Base-by-base conservation (phyloP, 1,284 basidiomycete species). In the Agroathelia rolfsii region DNA sequence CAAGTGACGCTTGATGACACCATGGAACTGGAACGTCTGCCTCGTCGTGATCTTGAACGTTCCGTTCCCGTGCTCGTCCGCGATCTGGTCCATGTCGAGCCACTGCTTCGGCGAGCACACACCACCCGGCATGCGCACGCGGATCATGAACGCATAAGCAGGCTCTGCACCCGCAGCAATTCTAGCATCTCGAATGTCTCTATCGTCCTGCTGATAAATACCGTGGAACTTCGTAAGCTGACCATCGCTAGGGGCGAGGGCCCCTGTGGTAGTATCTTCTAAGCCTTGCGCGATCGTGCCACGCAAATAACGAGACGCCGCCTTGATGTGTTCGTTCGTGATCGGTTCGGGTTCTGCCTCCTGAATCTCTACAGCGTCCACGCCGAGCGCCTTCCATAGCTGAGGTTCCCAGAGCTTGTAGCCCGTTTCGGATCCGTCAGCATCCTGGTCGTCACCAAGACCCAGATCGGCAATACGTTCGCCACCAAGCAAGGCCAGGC, bases 21-120 rank as follows among this genome's bases (percentile, higher is more conserved):
- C 94, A 60, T 99, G 94, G 73, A 96, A 98, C 64, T 99, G 94
- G 79, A 97, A 97, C n/a, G 95, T 98, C 61, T 93, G 81, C 41
- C 94, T 72, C 17, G 95, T 99, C 31, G 94, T 98, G 48, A 99
- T 82, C 69, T 98, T 98, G 66, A 98, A 84, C 10, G 93, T 93
- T 36, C 85, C 76, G 49, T 82, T 88, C 17, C 90, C 94, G 58
- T 94, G 89, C 59, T 93, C 85, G 52, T 96, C 93, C 37, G 92
- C 78, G 44, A 99, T 96, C 45, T 82, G 78, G 62, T 97, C 90
- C 74, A 99, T 88, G 49, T 83, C 75, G 35, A 94, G 64, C 95
- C 95, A 98, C 61, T 99, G 94, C 36, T 76, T 61, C 7, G 94
- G 81, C 18, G 69, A 73, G 56, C 92, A 95, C 18, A 99, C 92